phyloP scores from a whole-genome alignment of 495 filamentous ascomycete genomes.

The Parathielavia appendiculata region DNA sequence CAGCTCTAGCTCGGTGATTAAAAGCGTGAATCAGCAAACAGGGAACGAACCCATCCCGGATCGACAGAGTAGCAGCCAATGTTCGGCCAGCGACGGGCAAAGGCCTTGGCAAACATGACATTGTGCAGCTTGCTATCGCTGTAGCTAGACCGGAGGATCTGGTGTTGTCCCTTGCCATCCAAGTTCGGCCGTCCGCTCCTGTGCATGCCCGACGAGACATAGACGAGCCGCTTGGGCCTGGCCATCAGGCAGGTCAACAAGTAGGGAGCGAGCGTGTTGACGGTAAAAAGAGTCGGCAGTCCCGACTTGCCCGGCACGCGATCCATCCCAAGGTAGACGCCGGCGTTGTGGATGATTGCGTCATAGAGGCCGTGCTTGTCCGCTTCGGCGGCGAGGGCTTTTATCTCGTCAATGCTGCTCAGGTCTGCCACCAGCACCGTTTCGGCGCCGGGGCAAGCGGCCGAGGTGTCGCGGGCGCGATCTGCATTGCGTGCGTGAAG shows the following conservation, averaged over 20 bases:
- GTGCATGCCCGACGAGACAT: conserved; percentile 49
- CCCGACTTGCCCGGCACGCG: conserved; percentile 40
- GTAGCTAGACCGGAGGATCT: conserved; percentile 35
- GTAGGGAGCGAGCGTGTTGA: conserved; percentile 56
- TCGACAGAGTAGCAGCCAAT: conserved; percentile 46
- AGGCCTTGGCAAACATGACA: conserved; percentile 50
- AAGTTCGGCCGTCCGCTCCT: conserved; percentile 43
- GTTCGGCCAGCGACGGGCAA: conserved; percentile 46
- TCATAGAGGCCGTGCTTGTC: conserved; percentile 50
- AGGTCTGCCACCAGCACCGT: conserved; percentile 50
- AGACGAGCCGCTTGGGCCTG: conserved; percentile 48
- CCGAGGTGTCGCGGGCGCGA: conserved; percentile 41
- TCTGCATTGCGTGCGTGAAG: conserved; percentile 53
- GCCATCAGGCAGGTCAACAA: conserved; percentile 52
- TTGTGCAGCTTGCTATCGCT: conserved; percentile 52
- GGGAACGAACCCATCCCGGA: conserved; percentile 48
- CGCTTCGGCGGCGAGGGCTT: conserved; percentile 47
- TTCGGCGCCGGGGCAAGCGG: conserved; percentile 45
- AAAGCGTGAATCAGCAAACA: no score
- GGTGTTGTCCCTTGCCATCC: conserved; percentile 15
- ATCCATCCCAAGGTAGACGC: conserved; percentile 38
- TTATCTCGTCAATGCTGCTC: conserved; percentile 48
- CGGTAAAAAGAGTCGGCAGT: conserved; percentile 49
- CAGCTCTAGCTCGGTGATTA: no score
- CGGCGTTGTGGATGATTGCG: conserved; percentile 56